These are phyloP conservation scores for Jaltomata sinuosa DNA, from an alignment of 257 asterid genomes.

Conservation along the genomic window DNA sequence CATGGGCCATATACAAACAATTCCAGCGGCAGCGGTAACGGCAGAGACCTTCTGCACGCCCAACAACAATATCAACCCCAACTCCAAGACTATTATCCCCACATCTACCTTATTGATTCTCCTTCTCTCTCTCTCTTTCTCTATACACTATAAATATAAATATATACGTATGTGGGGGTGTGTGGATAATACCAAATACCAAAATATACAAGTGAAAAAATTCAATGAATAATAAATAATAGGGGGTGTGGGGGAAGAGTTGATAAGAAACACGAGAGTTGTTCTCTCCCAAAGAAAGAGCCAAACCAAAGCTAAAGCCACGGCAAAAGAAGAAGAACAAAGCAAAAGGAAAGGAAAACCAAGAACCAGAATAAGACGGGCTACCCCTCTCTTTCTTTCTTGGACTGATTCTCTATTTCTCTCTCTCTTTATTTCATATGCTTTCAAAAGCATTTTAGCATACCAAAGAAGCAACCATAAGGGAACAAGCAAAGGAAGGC, in stretches of 20 bases:
- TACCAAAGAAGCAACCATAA: neutral
- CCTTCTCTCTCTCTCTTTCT: neutral
- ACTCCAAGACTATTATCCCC: conserved; percentile 10
- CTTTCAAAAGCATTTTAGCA: conserved; percentile 1
- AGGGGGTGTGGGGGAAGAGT: neutral
- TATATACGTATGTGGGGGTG: neutral
- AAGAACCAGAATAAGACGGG: neutral
- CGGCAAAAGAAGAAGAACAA: conserved; percentile 12
- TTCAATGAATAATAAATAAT: neutral
- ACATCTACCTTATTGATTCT: neutral
- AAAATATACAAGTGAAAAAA: neutral
- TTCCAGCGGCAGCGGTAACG: conserved; percentile 25
- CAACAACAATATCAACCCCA: conserved; percentile 21
- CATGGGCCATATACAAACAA: conserved; percentile 16
- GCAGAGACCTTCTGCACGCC: conserved; percentile 26
- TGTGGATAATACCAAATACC: neutral
- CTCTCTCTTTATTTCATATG: neutral
- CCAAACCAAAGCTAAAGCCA: conserved; percentile 17
- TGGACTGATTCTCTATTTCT: conserved; percentile 13
- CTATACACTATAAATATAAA: neutral
- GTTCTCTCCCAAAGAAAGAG: conserved; percentile 9
- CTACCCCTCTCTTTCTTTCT: conserved; percentile 5
- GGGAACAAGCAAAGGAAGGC: neutral
- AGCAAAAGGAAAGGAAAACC: conserved; percentile 5
- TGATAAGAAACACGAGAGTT: conserved; percentile 26